Evolutionary conservation across 2,329 filamentous ascomycete species (phyloP).

Genomic region (Trichoderma citrinoviride): DNA sequence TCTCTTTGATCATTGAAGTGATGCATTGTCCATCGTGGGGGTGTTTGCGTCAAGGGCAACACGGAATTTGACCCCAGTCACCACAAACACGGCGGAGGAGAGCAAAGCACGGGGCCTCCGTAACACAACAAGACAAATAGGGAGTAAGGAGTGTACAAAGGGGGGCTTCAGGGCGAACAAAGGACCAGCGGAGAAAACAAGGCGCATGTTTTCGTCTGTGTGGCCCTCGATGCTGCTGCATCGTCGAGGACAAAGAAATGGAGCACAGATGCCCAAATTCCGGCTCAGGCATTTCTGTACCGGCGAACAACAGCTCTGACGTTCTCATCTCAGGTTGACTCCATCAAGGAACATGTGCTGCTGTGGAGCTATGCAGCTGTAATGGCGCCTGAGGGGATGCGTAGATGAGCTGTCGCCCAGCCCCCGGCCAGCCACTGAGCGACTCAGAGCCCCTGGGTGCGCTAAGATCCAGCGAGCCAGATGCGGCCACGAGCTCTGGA

Average conservation of each 20-base stretch:
- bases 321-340: not conserved
- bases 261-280: conserved; percentile 6
- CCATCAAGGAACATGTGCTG: conserved; percentile 4
- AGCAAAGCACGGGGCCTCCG: not conserved
- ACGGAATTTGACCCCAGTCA: not conserved
- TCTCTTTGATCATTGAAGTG: not conserved
- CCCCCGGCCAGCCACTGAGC: conserved; percentile 6
- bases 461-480: conserved; percentile 15
- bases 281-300: not conserved
- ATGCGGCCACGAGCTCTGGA: conserved; percentile 14
- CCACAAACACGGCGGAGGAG: not conserved
- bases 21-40: not conserved
- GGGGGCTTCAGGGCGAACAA: not conserved
- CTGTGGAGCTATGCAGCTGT: conserved; percentile 14
- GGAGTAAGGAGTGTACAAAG: not conserved
- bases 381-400: conserved; percentile 17
- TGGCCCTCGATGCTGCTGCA: not conserved
- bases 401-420: conserved; percentile 16
- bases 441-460: conserved; percentile 3
- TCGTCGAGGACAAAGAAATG: not conserved
- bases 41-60: not conserved
- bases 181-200: not conserved
- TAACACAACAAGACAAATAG: not conserved
- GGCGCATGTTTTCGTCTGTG: not conserved
- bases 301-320: not conserved